Base-by-base conservation (phyloP, 352 stramenopile species). In the Pythium angustatum region DNA sequence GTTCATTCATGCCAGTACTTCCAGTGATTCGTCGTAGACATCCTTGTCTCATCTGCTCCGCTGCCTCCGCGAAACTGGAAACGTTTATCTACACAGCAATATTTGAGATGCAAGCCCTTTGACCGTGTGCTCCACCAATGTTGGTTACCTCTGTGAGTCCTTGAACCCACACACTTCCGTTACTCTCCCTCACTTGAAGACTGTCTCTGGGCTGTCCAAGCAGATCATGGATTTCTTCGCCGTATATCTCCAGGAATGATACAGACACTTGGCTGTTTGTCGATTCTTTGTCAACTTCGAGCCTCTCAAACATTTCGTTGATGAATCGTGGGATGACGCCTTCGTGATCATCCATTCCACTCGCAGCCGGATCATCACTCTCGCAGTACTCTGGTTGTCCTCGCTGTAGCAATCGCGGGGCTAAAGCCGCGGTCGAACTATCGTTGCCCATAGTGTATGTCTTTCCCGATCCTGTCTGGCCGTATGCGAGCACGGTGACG, bases 211-310 rank as follows among this genome's bases (percentile, higher is more conserved):
- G 58, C 44, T 75, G 17, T 7, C 40, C 55, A 31, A 99, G 72
- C 30, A 99, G 69, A 72, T 99, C 96, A 62, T 97, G 88, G 54
- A 99, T 97, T 60, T 99, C 96, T 76, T 99, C 95, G 22, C 96
- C 96, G 47, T 99, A 99, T 17, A 99, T 98, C 75, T 99, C 97
- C 6, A 99, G 77, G 64, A 93, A 96, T 4, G 87, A 96, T n/a
- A 94, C 87, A 0, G 80, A 88, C 3, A 94, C 70, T 43, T 89
- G 71, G 52, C 73, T 69, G 1, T 72, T 75, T 3, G 60, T 60
- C 8, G 44, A 38, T 2, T 58, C 62, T 24, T 79, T 73, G 31
- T 87, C 78, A 26, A 61, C 55, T 4, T 73, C 71, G 24, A 93
- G 61, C 9, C 75, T 73, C 0, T 57, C 50, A 40, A 96, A 96